Evolutionary conservation across 768 basidiomycete genomes (phyloP), one percentile per base, ranked within the genome.

Genomic region (Auricularia cornea): DNA sequence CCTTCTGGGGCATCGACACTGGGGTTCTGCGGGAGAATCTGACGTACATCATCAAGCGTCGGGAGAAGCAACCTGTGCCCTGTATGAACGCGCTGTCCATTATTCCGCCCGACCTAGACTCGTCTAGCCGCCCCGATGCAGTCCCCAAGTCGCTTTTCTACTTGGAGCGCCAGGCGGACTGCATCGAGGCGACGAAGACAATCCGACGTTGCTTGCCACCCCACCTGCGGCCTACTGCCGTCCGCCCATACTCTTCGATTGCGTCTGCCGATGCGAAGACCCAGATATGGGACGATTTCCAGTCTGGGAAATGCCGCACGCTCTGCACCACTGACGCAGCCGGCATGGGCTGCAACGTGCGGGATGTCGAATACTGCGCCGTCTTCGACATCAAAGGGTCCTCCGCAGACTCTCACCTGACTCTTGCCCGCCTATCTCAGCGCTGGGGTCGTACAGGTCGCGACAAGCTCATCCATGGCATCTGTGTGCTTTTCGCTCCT

Each of bases 1-100:
- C 72, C 14, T 75, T 74, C 67, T 76, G 74, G 74, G 74, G 73
- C 2, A 59, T 75, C 16, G 73, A 75, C 52, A 70, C 71, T 3
- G 72, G 75, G 0, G 62, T 60, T 3, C 70, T 69, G 54, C 64
- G 71, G 3, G 61, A 67, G 0, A 74, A 75, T 61, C 72, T 74
- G 26, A 61, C 66, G 29, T 71, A 66, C 32, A 44, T 62, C 30
- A 68, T 65, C 41, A 62, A 63, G 5, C 38, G 51, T 3, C 62
- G 69, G 48, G 16, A 40, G 28, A 68, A 70, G 31, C 29, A 38
- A 26, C 44, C 66, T 10, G 66, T 68, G 16, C 65, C 63, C 60
- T 18, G 68, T 6, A 60, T 66, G 20, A 65, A 70, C 38, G 57
- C 67, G 26, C 61, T 72, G 29, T 61, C 60, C 40, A 32, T 72